Evolutionary conservation across 2,329 filamentous ascomycete genomes (phyloP).

Genomic region (Coniochaeta pulveracea): DNA sequence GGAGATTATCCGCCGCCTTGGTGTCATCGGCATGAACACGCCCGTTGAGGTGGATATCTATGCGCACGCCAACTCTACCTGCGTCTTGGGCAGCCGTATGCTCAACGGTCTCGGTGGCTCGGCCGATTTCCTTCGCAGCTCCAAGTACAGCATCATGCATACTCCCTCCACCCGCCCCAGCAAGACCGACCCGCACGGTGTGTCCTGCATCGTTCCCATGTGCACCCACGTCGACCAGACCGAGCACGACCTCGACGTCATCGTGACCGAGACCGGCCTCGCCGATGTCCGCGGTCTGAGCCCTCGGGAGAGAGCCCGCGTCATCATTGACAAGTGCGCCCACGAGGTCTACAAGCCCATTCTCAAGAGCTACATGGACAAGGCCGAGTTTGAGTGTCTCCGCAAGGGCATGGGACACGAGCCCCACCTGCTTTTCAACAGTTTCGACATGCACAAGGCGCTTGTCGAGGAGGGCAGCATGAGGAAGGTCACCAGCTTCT

Average conservation of each 20-base stretch:
- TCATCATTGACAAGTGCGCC: slow-evolving; percentile 79
- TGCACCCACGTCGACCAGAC: slow-evolving; percentile 88
- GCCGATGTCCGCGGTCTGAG: slow-evolving; percentile 76
- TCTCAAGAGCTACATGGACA: slow-evolving; percentile 70
- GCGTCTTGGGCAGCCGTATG: slow-evolving; percentile 82
- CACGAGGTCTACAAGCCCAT: slow-evolving; percentile 81
- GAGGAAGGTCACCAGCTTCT: slow-evolving; percentile 52
- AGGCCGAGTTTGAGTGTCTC: slow-evolving; percentile 77
- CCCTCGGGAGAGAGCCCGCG: slow-evolving; percentile 67
- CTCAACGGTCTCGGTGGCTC: slow-evolving; percentile 75
- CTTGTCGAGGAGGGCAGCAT: slow-evolving; percentile 75
- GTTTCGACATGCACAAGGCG: slow-evolving; percentile 83
- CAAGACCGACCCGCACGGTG: slow-evolving; percentile 72
- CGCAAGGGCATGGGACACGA: slow-evolving; percentile 83
- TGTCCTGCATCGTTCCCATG: slow-evolving; percentile 87
- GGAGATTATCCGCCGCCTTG: slow-evolving; percentile 79
- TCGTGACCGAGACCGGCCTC: slow-evolving; percentile 66
- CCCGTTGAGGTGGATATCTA: slow-evolving; percentile 92
- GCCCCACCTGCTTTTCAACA: slow-evolving; percentile 76
- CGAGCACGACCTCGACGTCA: slow-evolving; percentile 82
- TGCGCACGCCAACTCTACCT: slow-evolving; percentile 84
- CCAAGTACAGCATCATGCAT: slow-evolving; percentile 90
- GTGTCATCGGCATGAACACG: slow-evolving; percentile 91
- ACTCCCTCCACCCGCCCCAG: slow-evolving; percentile 70
- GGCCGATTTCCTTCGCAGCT: slow-evolving; percentile 67